Base-by-base conservation (phyloP, 2,329 filamentous ascomycete genomes). In the Tolypocladium nubicola region DNA sequence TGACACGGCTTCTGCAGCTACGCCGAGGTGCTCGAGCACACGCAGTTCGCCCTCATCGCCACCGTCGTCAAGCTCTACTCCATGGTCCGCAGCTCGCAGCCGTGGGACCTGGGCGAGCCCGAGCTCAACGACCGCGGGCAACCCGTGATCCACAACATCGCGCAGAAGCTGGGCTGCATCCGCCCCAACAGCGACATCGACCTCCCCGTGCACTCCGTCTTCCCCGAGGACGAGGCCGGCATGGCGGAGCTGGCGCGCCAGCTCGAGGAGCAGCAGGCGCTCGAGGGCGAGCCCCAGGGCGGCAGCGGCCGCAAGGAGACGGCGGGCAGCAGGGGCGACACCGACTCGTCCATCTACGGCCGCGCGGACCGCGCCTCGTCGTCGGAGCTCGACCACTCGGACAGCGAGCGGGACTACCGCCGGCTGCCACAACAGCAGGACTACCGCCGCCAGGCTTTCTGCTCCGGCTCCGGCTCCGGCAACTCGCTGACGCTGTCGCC, bases 31-130 rank as follows among this genome's bases (percentile, higher is more conserved):
- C 70, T 86, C 40, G 83, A 86, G 63, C 84, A 85, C 70, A 85
- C 82, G 1, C 83, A 86, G 65, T 82, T 84, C 65, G 80, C 82
- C 53, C 75, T 86, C 57, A 82, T 85, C 58, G 81, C 82, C 57
- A 85, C 83, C 23, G 81, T 85, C 1, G 82, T 85, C 67, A 86
- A 86, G 70, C 76, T 86, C 26, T 86, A 86, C 68, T 75, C 76
- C 56, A 86, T 86, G 82, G 78, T 86, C 52, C 76, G 81, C 60
- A 81, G 74, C 59, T 73, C 74, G 23, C 80, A 85, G 63, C 66
- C 74, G 3, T 86, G 83, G 83, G 79, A 82, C 14, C 72, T 85
- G 19, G 82, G 79, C n/a, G 82, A 85, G 64, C 83, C 83, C 4
- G 81, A 84, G 60, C 71, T 85, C 62, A 86, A 86, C 67, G 82